phyloP scores from a whole-genome alignment of 1,284 basidiomycete genomes.

The Lentinula novae-zelandiae region DNA sequence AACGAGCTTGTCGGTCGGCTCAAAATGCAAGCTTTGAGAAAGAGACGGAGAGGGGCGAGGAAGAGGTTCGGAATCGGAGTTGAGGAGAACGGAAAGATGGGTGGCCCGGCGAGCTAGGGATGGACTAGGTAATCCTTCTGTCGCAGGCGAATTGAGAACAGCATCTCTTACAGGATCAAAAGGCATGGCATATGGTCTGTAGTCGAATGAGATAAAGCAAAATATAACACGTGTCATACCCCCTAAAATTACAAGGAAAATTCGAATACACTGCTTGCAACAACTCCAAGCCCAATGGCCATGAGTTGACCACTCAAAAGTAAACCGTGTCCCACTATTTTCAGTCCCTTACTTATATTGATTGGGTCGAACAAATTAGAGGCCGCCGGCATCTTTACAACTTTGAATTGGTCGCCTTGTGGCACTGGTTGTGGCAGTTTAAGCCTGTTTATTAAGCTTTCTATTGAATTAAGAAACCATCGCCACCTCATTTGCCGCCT shows the following conservation, averaged over 20 bases:
- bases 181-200: slow-evolving; percentile 39
- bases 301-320: not conserved
- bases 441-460: too few species aligned
- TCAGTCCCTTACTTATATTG: not conserved
- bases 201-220: not conserved
- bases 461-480: too few species aligned
- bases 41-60: slow-evolving; percentile 39
- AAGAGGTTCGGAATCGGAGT: slow-evolving; percentile 37
- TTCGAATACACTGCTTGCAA: not conserved
- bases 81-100: slow-evolving; percentile 66
- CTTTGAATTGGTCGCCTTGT: too few species aligned
- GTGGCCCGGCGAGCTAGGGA: slow-evolving; percentile 60
- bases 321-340: not conserved
- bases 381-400: not conserved
- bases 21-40: slow-evolving; percentile 36
- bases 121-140: slow-evolving; percentile 25
- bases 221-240: not conserved
- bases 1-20: slow-evolving; percentile 22
- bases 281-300: not conserved
- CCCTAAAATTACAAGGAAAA: not conserved
- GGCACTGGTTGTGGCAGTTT: not conserved
- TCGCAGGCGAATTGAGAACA: slow-evolving; percentile 62
- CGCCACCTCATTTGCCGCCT: too few species aligned
- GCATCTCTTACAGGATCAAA: slow-evolving; percentile 81
- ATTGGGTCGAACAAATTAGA: not conserved